Conservation (phyloP, 139 green algal genomes). For the Monoraphidium neglectum region DNA sequence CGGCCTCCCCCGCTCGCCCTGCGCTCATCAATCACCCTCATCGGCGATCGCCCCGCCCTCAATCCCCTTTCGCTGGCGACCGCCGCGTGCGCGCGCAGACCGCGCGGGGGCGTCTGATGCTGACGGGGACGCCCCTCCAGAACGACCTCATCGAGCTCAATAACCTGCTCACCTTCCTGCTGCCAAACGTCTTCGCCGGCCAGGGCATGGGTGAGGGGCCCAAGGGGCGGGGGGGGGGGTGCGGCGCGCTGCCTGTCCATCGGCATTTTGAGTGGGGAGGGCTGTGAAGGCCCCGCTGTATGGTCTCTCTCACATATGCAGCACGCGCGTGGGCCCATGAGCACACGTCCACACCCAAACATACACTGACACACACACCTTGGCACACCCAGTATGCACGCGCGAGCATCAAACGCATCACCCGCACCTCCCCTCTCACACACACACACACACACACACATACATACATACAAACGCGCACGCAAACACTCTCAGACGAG, state of each 20-base stretch:
- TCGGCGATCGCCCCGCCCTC: not conserved
- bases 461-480: too few species aligned
- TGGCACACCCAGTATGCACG: too few species aligned
- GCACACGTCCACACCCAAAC: too few species aligned
- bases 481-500: conserved; percentile 4
- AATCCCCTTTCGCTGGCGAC: conserved; percentile 13
- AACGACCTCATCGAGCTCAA: conserved; percentile 91
- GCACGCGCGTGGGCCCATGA: too few species aligned
- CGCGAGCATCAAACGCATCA: not conserved
- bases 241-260: not conserved
- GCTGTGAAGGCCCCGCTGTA: not conserved
- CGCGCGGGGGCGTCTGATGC: conserved; percentile 73
- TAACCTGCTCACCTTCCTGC: conserved; percentile 87
- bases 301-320: too few species aligned
- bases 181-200: conserved; percentile 76
- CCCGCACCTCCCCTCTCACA: too few species aligned
- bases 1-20: too few species aligned
- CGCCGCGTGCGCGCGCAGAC: conserved; percentile 13
- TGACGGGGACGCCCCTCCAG: conserved; percentile 90
- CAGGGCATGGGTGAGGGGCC: conserved; percentile 9
- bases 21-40: too few species aligned
- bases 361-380: too few species aligned
- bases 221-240: conserved; percentile 10
- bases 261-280: not conserved
- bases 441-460: too few species aligned